A percentile compares a stretch with the other conserved stretches of the same genome.
These are phyloP conservation scores for Tephrocybe sp. DNA, from an alignment of 768 basidiomycete genomes.

Conservation along the genomic window DNA sequence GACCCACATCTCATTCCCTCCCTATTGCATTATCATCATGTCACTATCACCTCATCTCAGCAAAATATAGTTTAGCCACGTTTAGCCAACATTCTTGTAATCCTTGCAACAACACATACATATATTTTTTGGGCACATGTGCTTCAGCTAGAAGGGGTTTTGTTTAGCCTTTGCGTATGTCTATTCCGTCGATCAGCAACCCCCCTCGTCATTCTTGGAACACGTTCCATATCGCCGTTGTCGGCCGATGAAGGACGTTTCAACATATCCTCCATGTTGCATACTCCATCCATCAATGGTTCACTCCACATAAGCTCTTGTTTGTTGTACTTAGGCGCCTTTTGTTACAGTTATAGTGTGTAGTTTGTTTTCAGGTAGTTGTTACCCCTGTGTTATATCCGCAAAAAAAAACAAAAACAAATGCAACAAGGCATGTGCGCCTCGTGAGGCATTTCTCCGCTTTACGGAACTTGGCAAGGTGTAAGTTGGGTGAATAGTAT, in stretches of 20 bases:
- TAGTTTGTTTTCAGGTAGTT: neutral
- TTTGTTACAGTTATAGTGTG: neutral
- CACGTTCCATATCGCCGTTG: neutral
- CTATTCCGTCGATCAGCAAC: no score
- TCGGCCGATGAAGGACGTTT: neutral
- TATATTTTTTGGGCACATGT: neutral
- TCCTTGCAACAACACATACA: slow-evolving; percentile 1
- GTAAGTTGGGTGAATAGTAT: no score
- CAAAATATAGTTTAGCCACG: slow-evolving; percentile 14
- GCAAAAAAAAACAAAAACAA: neutral
- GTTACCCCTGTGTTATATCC: neutral
- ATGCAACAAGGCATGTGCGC: neutral
- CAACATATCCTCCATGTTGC: no score
- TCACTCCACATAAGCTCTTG: no score
- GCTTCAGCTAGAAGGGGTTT: neutral
- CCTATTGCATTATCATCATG: slow-evolving; percentile 10
- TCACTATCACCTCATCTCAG: slow-evolving; percentile 13
- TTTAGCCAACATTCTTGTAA: slow-evolving; percentile 3
- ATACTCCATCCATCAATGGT: no score
- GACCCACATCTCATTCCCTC: slow-evolving; percentile 4
- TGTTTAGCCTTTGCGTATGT: no score
- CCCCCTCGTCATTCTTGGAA: neutral
- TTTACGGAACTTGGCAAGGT: neutral
- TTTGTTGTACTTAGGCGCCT: no score
- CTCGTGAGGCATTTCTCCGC: neutral